Conservation (phyloP, 768 basidiomycete genomes). For the button mushroom (Agaricus bisporus) region DNA sequence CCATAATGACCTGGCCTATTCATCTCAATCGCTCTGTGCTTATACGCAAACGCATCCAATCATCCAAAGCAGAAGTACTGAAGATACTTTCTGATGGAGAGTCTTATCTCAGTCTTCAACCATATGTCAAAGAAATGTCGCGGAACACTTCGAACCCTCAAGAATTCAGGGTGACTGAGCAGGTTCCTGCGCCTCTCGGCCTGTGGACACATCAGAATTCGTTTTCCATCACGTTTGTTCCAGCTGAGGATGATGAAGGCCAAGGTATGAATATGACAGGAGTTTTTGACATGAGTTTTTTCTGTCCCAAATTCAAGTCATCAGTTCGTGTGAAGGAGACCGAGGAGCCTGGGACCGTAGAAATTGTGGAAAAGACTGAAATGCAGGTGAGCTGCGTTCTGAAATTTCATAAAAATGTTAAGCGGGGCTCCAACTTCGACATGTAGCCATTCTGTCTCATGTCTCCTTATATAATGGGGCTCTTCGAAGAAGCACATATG, state of each 20-base stretch:
- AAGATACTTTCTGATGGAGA: constrained; percentile 5
- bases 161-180: constrained; percentile 1
- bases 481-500: constrained; percentile 22
- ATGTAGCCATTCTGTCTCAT: constrained; percentile 27
- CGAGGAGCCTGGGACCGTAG: constrained; percentile 14
- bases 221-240: neutral
- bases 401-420: neutral
- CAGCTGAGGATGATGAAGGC: constrained; percentile 14
- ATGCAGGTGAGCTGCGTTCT: constrained; percentile 20
- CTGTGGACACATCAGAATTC: constrained; percentile 1
- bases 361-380: constrained; percentile 21
- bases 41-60: constrained; percentile 18
- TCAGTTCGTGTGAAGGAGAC: constrained; percentile 13
- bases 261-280: constrained; percentile 16
- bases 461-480: constrained; percentile 26
- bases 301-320: constrained; percentile 13
- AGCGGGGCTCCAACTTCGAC: neutral
- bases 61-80: constrained; percentile 3
- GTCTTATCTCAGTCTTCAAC: constrained; percentile 4
- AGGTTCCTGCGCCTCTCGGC: neutral
- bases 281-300: neutral
- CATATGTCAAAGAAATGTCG: neutral
- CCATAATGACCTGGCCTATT: constrained; percentile 24
- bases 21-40: constrained; percentile 20
- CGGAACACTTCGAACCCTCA: constrained; percentile 3